Percentiles rank a stretch among this genome's conserved stretches.
These are phyloP conservation scores for Waltergamsia citrina DNA, from an alignment of 2,329 filamentous ascomycete species.

Conservation along the genomic window DNA sequence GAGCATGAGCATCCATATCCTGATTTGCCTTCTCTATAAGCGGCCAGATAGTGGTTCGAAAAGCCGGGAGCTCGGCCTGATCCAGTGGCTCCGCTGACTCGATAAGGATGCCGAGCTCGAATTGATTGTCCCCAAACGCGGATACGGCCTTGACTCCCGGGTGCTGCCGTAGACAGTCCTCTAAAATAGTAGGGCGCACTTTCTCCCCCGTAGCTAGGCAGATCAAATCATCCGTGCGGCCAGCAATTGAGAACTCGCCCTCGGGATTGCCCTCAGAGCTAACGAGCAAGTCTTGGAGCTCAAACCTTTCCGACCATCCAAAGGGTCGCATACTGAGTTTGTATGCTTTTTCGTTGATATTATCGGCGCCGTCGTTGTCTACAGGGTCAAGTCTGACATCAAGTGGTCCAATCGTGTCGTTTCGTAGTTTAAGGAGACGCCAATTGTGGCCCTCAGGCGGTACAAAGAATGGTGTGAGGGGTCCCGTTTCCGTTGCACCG, in stretches of 20 bases:
- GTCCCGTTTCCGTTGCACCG: conserved; percentile 21
- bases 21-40: conserved; percentile 8
- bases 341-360: no score
- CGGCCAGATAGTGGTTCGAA: conserved; percentile 10
- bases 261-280: conserved; percentile 13
- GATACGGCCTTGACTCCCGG: conserved; percentile 9
- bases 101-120: conserved; percentile 13
- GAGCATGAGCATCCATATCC: conserved; percentile 10
- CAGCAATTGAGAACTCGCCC: conserved; percentile 15
- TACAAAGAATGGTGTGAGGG: conserved; percentile 19
- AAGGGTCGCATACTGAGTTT: no score
- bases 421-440: conserved; percentile 16
- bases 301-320: conserved; percentile 15
- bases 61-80: conserved; percentile 2
- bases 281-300: conserved; percentile 21
- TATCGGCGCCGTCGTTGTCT: no score
- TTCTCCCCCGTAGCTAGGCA: conserved; percentile 15
- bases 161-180: conserved; percentile 9
- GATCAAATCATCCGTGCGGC: conserved; percentile 21
- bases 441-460: conserved; percentile 17
- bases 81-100: conserved; percentile 8
- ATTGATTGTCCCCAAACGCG: conserved; percentile 11
- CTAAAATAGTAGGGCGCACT: conserved; percentile 11
- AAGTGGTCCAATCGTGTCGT: no score
- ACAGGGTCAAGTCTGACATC: no score